phyloP scores from a whole-genome alignment of 2,329 filamentous ascomycete species.

The Trichophyton schoenleinii region DNA sequence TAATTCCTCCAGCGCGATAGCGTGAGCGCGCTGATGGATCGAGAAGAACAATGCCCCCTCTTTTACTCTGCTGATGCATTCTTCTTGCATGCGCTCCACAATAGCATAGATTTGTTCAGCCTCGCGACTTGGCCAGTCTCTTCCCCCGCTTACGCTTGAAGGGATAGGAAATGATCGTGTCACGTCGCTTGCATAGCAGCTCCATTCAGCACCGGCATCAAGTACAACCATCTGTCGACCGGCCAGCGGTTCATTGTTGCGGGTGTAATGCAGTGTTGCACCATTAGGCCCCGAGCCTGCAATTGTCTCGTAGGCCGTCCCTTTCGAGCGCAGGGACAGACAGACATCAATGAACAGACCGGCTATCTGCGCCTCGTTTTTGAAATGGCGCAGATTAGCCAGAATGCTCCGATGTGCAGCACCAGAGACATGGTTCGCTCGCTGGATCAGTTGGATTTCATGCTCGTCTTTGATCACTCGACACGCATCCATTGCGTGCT shows the following conservation, averaged over 20 bases:
- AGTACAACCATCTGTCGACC: constrained; percentile 69
- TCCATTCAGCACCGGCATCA: constrained; percentile 69
- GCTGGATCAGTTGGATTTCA: constrained; percentile 59
- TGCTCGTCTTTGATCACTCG: constrained; percentile 63
- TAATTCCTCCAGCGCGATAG: constrained; percentile 68
- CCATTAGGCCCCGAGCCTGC: constrained; percentile 68
- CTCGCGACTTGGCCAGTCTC: constrained; percentile 49
- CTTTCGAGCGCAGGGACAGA: constrained; percentile 59
- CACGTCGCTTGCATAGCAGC: constrained; percentile 60
- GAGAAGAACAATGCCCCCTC: constrained; percentile 69
- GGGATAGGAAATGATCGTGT: constrained; percentile 77
- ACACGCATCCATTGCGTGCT: constrained; percentile 50
- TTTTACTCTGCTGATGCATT: constrained; percentile 60
- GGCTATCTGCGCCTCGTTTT: constrained; percentile 73
- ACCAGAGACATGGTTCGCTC: constrained; percentile 59
- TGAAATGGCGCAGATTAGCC: constrained; percentile 48
- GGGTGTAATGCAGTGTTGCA: constrained; percentile 76
- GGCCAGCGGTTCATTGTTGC: constrained; percentile 57
- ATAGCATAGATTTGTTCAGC: constrained; percentile 66
- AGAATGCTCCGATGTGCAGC: constrained; percentile 54
- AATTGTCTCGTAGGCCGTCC: constrained; percentile 82
- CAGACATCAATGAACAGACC: constrained; percentile 66
- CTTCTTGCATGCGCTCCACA: constrained; percentile 74
- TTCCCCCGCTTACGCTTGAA: background rate
- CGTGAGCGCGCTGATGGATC: constrained; percentile 67